Base-by-base conservation (phyloP, 2,329 filamentous ascomycete species). In the Sporothrix brunneoviolacea region DNA sequence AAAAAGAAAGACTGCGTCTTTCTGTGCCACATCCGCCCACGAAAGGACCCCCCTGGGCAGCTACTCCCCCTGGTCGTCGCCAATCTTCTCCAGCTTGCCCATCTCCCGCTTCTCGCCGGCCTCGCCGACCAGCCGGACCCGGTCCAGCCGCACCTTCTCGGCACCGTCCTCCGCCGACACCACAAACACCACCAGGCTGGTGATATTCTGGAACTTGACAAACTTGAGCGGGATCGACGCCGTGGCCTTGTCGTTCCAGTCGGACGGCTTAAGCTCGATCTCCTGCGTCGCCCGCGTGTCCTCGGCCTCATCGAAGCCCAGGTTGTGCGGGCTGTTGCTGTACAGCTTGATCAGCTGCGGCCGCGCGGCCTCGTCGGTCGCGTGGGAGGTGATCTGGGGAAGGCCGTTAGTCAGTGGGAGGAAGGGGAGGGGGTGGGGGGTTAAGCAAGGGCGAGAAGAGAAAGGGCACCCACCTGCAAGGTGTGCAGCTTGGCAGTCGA, bases 181-280 rank as follows among this genome's bases (percentile, higher is more conserved):
- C 30, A 98, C 83, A 66, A 96, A 98, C 10, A 98, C 60, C 16
- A 95, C 85, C 60, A 98, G 64, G 55, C 84, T 93, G 53, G 82
- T 86, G 48, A 96, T 86, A 64, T 90, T 94, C 71, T 97, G 93
- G 74, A 97, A 98, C 72, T 96, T 96, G 69, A 98, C 93, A 63
- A 91, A 96, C 13, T 91, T 86, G 60, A 97, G 71, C 39, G 77
- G 70, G 48, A 91, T 70, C 60, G 76, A 86, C 13, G 82, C 85
- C 8, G 88, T 91, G 46, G 83, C 85, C 13, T 87, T 81, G 39
- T 76, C 73, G 66, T 90, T 87, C 91, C 93, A 98, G 62, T 95
- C 88, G 47, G 78, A 75, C 40, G 83, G 73, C 54, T 77, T 74
- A 38, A 98, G 75, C 60, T 84, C 84, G 53, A 96, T 81, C 47